Evolutionary conservation across 768 basidiomycete species (phyloP).

Genomic region (Kwoniella sp.): DNA sequence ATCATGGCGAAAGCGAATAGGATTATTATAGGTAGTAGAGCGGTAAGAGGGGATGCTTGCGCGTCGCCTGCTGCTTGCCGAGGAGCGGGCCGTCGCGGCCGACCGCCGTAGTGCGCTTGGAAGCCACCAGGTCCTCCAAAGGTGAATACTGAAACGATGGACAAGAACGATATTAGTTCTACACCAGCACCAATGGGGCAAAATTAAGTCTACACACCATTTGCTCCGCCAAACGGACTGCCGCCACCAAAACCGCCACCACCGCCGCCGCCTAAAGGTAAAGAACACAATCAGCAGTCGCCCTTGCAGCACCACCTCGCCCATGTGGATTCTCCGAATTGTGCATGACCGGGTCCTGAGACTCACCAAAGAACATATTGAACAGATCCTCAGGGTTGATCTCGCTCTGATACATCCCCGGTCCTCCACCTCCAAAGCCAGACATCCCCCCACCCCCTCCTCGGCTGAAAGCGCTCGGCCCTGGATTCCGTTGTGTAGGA

Average conservation of each 20-base stretch:
- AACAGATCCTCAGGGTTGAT: constrained; percentile 94
- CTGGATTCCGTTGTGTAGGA: constrained; percentile 78
- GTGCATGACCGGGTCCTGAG: too few species aligned
- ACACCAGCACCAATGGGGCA: background rate
- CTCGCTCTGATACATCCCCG: constrained; percentile 60
- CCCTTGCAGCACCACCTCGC: background rate
- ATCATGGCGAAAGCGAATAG: constrained; percentile 82
- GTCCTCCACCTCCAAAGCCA: constrained; percentile 39
- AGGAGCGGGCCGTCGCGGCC: constrained; percentile 49
- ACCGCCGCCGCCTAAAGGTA: constrained; percentile 48
- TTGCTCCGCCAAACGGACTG: constrained; percentile 43
- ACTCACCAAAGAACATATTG: constrained; percentile 94
- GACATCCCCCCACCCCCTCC: constrained; percentile 44
- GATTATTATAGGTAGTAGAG: constrained; percentile 80
- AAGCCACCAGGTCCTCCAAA: constrained; percentile 80
- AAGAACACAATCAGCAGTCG: background rate
- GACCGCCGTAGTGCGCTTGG: constrained; percentile 64
- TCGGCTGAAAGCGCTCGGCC: constrained; percentile 60
- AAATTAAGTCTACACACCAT: constrained; percentile 60
- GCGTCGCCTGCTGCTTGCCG: constrained; percentile 56
- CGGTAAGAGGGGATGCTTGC: constrained; percentile 60
- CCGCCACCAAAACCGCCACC: constrained; percentile 61
- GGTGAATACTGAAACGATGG: constrained; percentile 64
- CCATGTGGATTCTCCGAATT: too few species aligned
- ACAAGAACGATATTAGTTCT: too few species aligned